Conservation (phyloP, 768 basidiomycete species). For the Galerina sulciceps region DNA sequence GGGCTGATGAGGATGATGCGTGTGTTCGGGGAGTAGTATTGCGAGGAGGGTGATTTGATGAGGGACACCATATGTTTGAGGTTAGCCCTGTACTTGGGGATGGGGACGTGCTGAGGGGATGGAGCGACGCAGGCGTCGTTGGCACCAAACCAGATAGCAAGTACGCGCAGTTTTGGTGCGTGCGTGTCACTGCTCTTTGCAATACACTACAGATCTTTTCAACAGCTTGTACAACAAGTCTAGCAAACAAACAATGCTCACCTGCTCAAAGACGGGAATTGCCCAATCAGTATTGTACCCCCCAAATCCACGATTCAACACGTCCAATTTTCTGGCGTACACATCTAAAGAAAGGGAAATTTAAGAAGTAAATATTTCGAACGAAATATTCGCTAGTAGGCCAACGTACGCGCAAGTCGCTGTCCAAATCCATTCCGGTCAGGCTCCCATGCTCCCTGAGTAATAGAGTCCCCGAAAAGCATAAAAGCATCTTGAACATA, state of each 20-base stretch:
- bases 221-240: neutral
- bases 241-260: constrained; percentile 25
- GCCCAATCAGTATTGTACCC: constrained; percentile 92
- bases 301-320: constrained; percentile 82
- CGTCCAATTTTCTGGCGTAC: constrained; percentile 82
- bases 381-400: neutral
- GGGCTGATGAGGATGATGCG: constrained; percentile 83
- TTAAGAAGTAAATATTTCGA: neutral
- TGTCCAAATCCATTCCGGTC: constrained; percentile 65
- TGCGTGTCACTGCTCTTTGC: constrained; percentile 52
- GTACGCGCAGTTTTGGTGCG: constrained; percentile 66
- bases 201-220: constrained; percentile 48
- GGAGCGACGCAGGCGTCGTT: constrained; percentile 80
- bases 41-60: constrained; percentile 64
- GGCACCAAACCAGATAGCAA: constrained; percentile 89
- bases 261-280: constrained; percentile 79
- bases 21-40: constrained; percentile 71
- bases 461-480: constrained; percentile 84
- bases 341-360: constrained; percentile 50
- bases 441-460: constrained; percentile 65
- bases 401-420: constrained; percentile 61
- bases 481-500: constrained; percentile 67
- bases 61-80: constrained; percentile 63
- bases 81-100: constrained; percentile 66
- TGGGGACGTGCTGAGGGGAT: constrained; percentile 77